These are phyloP conservation scores for Neonectria magnoliae DNA, from an alignment of 2,329 filamentous ascomycete species.

Conservation along the genomic window DNA sequence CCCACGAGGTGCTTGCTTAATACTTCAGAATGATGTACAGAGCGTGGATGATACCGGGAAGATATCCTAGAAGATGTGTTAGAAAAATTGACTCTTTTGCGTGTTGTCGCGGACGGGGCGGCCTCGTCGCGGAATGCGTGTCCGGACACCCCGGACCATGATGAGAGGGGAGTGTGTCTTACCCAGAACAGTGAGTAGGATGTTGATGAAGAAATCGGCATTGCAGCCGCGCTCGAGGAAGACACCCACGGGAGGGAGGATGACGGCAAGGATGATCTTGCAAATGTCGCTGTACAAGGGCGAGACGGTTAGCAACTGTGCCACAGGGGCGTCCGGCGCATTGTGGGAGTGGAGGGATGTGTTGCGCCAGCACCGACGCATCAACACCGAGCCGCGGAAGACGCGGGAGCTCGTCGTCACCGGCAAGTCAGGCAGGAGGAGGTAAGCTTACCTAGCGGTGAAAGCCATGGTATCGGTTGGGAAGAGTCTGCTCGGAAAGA, in stretches of 20 bases:
- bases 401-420: slow-evolving; percentile 33
- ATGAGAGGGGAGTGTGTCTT: slow-evolving; percentile 38
- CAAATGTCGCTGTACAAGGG: slow-evolving; percentile 61
- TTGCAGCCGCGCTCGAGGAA: slow-evolving; percentile 94
- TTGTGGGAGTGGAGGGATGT: not conserved
- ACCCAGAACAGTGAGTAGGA: slow-evolving; percentile 81
- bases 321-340: not conserved
- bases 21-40: slow-evolving; percentile 94
- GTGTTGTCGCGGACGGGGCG: not conserved
- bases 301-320: slow-evolving; percentile 21
- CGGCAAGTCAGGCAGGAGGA: not conserved
- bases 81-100: slow-evolving; percentile 19
- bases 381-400: slow-evolving; percentile 28
- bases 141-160: slow-evolving; percentile 50
- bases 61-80: slow-evolving; percentile 55
- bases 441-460: slow-evolving; percentile 63
- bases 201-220: slow-evolving; percentile 90
- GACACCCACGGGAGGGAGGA: slow-evolving; percentile 90
- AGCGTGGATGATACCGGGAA: slow-evolving; percentile 91
- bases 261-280: slow-evolving; percentile 84
- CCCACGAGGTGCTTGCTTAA: slow-evolving; percentile 55
- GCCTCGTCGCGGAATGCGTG: not conserved
- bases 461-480: slow-evolving; percentile 62
- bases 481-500: slow-evolving; percentile 30
- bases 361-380: slow-evolving; percentile 1